Evolutionary conservation across 2,329 filamentous ascomycete species (phyloP), one percentile per base, ranked within the genome.

Genomic region (Xylariaceae sp.): DNA sequence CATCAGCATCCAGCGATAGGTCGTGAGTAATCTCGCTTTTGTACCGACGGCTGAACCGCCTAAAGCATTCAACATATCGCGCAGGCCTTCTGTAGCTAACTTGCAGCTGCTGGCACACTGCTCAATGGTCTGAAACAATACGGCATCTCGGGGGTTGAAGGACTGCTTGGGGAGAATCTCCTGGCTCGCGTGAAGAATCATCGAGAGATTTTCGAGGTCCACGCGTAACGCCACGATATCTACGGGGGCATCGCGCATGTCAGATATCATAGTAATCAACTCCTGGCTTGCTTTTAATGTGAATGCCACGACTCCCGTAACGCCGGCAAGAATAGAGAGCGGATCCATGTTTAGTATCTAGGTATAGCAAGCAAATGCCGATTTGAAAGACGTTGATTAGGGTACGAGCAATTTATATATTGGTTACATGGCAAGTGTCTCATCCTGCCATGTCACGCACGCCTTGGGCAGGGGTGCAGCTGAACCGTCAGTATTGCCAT

Each of bases 81-180:
- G 5, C 14, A 37, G 3, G 14, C 3, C 14, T 37, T 12, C 7
- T 37, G 14, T 37, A 12, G 32, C 7, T 16, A 37, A 12, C 41
- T 44, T 51, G 26, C 49, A 51, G 42, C 32, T 51, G 29, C n/a
- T 29, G 16, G 29, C 44, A 23, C 49, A 51, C 20, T 45, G 41
- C 18, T 44, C 16, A 18, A 51, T 16, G 29, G 40, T 44, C 7
- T 40, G n/a, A 29, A 51, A 43, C 16, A 51, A 40, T 19, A 51
- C 21, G 2, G 20, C 29, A n/a, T 51, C 49, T 12, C 29, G 41
- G 19, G 23, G 49, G 7, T 51, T 51, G 19, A 51, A 51, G 3
- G 18, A 37, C n/a, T 51, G 21, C 32, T 37, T 12, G 3, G 32
- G 32, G 32, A 37, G 14, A 16, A 37, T 37, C 32, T 37, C 32